Evolutionary conservation across 2,329 filamentous ascomycete species (phyloP), one percentile per base, ranked within the genome.

Genomic region (Mycosphaerelloides madeirae): DNA sequence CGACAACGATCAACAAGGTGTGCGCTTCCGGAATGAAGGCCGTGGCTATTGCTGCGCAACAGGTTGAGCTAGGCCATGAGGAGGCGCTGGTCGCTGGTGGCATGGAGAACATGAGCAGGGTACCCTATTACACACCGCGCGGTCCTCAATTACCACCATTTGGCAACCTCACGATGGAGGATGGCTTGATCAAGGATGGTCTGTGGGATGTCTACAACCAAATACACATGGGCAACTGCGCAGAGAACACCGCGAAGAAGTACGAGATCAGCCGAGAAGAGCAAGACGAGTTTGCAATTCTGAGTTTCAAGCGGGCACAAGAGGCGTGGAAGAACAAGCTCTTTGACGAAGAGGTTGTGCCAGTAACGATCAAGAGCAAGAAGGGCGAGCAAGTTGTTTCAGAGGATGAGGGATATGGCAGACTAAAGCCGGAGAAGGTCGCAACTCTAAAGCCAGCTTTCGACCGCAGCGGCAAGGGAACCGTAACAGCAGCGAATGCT

Each of bases 161-260:
- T 61, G 93, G 93, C 28, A 81, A 95, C 59, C 75, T 93, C 56
- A 85, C 85, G 68, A 73, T 95, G 68, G 85, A 95, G 66, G 93
- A 98, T 61, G 93, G 91, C 0, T 70, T 98, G 59, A 85, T 97
- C 64, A 93, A 93, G 67, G 93, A 98, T 62, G 93, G 93, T 1
- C 71, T 98, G 49, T 95, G 88, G 74, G 93, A 98, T 64, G 91
- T 95, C 12, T 98, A 96, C 69, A 89, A 95, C 66, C 80, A 95
- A 64, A 85, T 96, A 61, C 93, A 97, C 69, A 98, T 98, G 93
- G 93, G 93, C 33, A 89, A 93, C 58, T 98, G 93, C 64, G 90
- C 90, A 13, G 93, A 98, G 72, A 87, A 84, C 56, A 96, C 91
- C 1, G 93, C 87, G 37, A 95, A 95, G 75, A 91, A 90, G 59